These are phyloP conservation scores for Chaetomiaceae sp. DNA, from an alignment of 2,329 filamentous ascomycete genomes.

Conservation along the genomic window DNA sequence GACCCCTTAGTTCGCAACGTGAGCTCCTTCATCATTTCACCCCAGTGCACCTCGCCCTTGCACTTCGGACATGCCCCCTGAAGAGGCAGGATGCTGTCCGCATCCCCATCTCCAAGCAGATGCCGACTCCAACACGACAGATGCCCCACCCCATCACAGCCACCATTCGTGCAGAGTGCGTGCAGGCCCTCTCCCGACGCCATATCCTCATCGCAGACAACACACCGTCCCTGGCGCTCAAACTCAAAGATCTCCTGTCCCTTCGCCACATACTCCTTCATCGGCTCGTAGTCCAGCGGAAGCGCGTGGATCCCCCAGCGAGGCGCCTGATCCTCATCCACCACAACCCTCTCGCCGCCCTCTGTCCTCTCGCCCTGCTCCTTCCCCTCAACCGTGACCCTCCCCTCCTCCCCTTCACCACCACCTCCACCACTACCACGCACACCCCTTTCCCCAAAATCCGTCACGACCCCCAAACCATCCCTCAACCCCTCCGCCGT, in stretches of 20 bases:
- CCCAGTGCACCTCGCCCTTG: constrained; percentile 58
- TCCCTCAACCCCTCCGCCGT: constrained; percentile 42
- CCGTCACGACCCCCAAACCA: constrained; percentile 49
- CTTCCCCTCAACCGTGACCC: constrained; percentile 2
- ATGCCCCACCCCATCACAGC: constrained; percentile 53
- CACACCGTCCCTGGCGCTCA: constrained; percentile 49
- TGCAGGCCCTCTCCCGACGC: constrained; percentile 46
- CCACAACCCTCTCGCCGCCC: neutral
- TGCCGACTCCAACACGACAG: constrained; percentile 54
- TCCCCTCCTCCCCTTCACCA: too few species aligned
- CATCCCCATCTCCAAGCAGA: constrained; percentile 35
- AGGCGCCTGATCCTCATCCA: neutral
- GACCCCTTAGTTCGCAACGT: constrained; percentile 65
- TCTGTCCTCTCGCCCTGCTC: neutral
- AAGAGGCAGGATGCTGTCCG: constrained; percentile 55
- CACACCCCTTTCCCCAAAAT: constrained; percentile 39
- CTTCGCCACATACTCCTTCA: constrained; percentile 51
- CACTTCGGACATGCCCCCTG: constrained; percentile 68
- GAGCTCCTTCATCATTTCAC: constrained; percentile 74
- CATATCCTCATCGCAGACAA: constrained; percentile 45
- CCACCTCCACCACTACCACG: too few species aligned
- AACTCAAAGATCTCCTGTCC: constrained; percentile 48
- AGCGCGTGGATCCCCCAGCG: constrained; percentile 48
- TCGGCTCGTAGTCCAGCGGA: constrained; percentile 47
- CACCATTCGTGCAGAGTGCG: constrained; percentile 48